Conservation (phyloP, 306 rosid genomes). For the Corylus heterophylla region DNA sequence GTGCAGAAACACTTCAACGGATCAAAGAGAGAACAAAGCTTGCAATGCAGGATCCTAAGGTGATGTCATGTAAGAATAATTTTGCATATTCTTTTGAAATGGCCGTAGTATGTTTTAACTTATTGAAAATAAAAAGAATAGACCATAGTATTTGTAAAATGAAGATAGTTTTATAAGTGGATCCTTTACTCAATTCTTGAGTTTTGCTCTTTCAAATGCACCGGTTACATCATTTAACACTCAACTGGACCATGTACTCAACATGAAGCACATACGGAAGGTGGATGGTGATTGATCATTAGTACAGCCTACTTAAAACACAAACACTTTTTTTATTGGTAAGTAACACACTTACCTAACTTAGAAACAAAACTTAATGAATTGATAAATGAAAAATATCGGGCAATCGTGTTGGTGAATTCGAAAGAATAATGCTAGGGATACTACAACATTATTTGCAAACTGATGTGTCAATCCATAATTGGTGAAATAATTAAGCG, state of each 20-base stretch:
- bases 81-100: constrained; percentile 39
- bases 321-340: neutral
- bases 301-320: neutral
- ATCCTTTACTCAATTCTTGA: neutral
- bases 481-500: no score
- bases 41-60: constrained; percentile 99
- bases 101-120: constrained; percentile 18
- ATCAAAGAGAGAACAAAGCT: constrained; percentile 89
- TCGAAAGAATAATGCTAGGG: neutral
- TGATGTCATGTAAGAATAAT: constrained; percentile 96
- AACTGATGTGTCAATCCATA: no score
- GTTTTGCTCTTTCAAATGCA: neutral
- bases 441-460: no score
- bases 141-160: constrained; percentile 18
- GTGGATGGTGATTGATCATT: neutral
- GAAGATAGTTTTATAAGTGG: neutral
- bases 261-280: neutral
- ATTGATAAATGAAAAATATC: neutral
- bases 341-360: neutral
- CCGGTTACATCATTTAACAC: neutral
- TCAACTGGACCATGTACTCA: neutral
- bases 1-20: constrained; percentile 77
- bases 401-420: neutral
- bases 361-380: neutral
- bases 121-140: neutral